Evolutionary conservation across 23 red algal genomes (phyloP).

Genomic region (Gracilaria gracilis): DNA sequence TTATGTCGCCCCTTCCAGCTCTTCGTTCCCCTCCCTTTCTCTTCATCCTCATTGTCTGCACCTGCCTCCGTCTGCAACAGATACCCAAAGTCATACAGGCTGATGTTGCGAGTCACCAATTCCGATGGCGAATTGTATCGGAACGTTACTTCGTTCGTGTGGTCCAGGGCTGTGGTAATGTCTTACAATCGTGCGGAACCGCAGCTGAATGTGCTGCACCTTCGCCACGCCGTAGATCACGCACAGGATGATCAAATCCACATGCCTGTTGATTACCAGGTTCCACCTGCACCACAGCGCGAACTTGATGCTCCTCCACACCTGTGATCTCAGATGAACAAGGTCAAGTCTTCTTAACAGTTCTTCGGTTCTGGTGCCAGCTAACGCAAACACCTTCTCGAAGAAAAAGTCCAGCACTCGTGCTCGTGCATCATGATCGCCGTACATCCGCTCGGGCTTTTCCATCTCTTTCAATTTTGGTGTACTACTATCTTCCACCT

Average conservation of each 20-base stretch:
- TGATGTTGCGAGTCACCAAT: slow-evolving; percentile 48
- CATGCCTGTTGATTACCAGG: slow-evolving; percentile 77
- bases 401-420: slow-evolving; percentile 79
- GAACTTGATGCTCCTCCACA: slow-evolving; percentile 78
- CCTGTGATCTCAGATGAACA: slow-evolving; percentile 29
- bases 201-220: slow-evolving; percentile 54
- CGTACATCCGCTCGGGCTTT: slow-evolving; percentile 19
- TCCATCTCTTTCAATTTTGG: slow-evolving; percentile 30
- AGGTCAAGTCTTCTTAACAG: slow-evolving; percentile 68
- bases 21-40: not conserved
- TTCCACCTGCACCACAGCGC: slow-evolving; percentile 61
- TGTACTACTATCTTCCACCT: not conserved
- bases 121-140: not conserved
- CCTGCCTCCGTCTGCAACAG: not conserved
- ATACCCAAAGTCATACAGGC: slow-evolving; percentile 1
- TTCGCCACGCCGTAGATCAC: slow-evolving; percentile 82
- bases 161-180: slow-evolving; percentile 53
- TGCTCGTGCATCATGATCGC: slow-evolving; percentile 34
- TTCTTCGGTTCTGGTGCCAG: slow-evolving; percentile 49
- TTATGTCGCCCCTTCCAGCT: slow-evolving; percentile 73
- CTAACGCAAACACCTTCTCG: slow-evolving; percentile 68
- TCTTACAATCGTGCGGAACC: slow-evolving; percentile 74
- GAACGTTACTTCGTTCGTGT: slow-evolving; percentile 56
- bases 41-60: too few relatives aligned
- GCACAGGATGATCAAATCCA: slow-evolving; percentile 83